These are phyloP conservation scores for Chalaropsis thielavioides DNA, from an alignment of 2,329 filamentous ascomycete genomes.

Conservation along the genomic window DNA sequence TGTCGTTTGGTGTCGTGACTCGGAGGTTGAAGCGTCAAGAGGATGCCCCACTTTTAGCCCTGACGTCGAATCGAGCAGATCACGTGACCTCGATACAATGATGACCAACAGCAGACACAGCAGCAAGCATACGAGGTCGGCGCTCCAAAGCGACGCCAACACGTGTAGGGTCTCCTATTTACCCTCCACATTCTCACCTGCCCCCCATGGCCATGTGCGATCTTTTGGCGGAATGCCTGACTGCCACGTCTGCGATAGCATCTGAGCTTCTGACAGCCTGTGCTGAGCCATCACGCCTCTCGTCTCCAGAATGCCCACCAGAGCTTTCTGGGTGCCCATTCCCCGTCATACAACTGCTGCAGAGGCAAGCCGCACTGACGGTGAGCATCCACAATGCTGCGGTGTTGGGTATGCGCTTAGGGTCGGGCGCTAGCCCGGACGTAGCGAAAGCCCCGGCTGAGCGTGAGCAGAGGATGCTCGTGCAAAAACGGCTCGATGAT, in stretches of 20 bases:
- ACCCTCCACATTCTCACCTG: too few species aligned
- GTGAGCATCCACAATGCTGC: neutral
- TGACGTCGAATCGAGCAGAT: neutral
- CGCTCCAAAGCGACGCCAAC: too few species aligned
- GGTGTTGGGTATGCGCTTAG: neutral
- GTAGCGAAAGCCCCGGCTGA: neutral
- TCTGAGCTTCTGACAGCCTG: conserved; percentile 7
- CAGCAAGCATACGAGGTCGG: too few species aligned
- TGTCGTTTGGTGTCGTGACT: neutral
- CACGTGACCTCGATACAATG: neutral
- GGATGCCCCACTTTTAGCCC: neutral
- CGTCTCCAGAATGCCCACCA: conserved; percentile 1
- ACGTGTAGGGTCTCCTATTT: neutral
- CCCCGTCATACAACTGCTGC: conserved; percentile 10
- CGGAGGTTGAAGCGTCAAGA: neutral
- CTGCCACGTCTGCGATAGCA: conserved; percentile 4
- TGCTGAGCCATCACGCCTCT: conserved; percentile 4
- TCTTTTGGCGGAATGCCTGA: conserved; percentile 1
- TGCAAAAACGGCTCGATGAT: conserved; percentile 12
- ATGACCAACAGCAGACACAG: neutral
- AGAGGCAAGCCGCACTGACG: conserved; percentile 10
- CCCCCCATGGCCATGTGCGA: neutral
- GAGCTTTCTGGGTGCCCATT: conserved; percentile 12
- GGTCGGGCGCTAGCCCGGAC: neutral
- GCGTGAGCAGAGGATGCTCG: neutral